These are phyloP conservation scores for Schoenoplectus triqueter DNA, from an alignment of 202 grass and related monocot species.

Conservation along the genomic window DNA sequence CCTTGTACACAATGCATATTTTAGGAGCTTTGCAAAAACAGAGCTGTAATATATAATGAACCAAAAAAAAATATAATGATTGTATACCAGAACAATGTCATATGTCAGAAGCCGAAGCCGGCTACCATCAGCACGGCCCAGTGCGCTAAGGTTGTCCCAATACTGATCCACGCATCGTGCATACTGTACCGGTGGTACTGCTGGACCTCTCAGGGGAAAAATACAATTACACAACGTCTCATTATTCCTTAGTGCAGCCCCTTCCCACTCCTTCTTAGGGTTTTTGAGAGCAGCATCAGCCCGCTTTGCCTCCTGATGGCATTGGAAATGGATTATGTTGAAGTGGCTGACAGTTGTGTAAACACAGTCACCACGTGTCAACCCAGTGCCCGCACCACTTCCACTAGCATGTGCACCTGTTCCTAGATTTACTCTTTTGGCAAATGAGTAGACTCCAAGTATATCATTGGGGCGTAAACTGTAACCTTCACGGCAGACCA, in stretches of 20 bases:
- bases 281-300: slow-evolving; percentile 88
- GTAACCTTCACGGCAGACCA: slow-evolving; percentile 98
- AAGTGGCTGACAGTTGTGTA: slow-evolving; percentile 97
- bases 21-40: neutral
- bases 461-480: slow-evolving; percentile 87
- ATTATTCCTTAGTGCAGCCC: slow-evolving; percentile 92
- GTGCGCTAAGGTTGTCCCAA: slow-evolving; percentile 89
- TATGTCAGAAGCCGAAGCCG: slow-evolving; percentile 87
- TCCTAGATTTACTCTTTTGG: slow-evolving; percentile 87
- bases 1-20: neutral
- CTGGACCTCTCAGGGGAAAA: slow-evolving; percentile 79
- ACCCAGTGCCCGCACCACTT: slow-evolving; percentile 62
- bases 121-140: slow-evolving; percentile 85
- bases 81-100: slow-evolving; percentile 91
- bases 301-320: slow-evolving; percentile 94
- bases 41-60: slow-evolving; percentile 11
- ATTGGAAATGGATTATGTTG: slow-evolving; percentile 97
- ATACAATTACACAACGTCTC: slow-evolving; percentile 98
- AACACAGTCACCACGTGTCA: slow-evolving; percentile 83
- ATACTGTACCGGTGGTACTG: slow-evolving; percentile 80
- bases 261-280: slow-evolving; percentile 99
- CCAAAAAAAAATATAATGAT: neutral
- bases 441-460: slow-evolving; percentile 91
- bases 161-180: slow-evolving; percentile 85
- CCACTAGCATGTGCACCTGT: slow-evolving; percentile 64